These are phyloP conservation scores for Pseudonectria buxi DNA, from an alignment of 2,329 filamentous ascomycete species.

Conservation along the genomic window DNA sequence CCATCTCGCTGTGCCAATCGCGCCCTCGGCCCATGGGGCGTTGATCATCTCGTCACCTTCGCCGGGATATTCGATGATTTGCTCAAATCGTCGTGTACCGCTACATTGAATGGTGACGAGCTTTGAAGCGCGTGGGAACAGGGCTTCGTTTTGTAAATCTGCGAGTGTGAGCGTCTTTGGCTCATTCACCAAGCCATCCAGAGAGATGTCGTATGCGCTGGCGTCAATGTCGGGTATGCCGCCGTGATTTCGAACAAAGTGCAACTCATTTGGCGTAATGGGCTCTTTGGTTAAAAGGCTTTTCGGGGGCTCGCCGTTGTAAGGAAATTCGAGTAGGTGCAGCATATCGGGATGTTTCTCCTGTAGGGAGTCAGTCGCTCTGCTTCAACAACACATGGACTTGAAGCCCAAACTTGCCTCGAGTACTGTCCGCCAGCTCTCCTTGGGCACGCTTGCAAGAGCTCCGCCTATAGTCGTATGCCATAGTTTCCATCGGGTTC, in stretches of 20 bases:
- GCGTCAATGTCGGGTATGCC: slow-evolving; percentile 62
- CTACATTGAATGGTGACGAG: slow-evolving; percentile 60
- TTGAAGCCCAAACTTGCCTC: too few relatives aligned
- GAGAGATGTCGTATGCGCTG: slow-evolving; percentile 45
- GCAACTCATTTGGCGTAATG: slow-evolving; percentile 51
- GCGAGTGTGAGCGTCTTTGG: slow-evolving; percentile 50
- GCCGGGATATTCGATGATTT: slow-evolving; percentile 58
- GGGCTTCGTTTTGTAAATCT: slow-evolving; percentile 53
- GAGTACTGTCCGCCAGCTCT: slow-evolving; percentile 50
- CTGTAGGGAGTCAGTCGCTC: too few relatives aligned
- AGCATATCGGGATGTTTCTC: slow-evolving; percentile 56
- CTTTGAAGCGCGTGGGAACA: slow-evolving; percentile 54
- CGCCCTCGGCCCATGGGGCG: slow-evolving; percentile 57
- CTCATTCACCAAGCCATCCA: slow-evolving; percentile 53
- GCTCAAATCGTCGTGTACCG: slow-evolving; percentile 62
- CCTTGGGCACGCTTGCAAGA: slow-evolving; percentile 43
- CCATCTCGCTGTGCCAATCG: slow-evolving; percentile 59
- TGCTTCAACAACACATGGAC: too few relatives aligned
- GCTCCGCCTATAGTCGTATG: slow-evolving; percentile 41
- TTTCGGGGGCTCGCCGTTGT: slow-evolving; percentile 57
- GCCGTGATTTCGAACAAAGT: slow-evolving; percentile 67
- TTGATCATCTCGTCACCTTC: slow-evolving; percentile 57
- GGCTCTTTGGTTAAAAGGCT: slow-evolving; percentile 46
- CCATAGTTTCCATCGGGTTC: slow-evolving; percentile 52
- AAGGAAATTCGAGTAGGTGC: slow-evolving; percentile 56